Conservation (phyloP, 495 filamentous ascomycete species). For the Annulohypoxylon maeteangense region DNA sequence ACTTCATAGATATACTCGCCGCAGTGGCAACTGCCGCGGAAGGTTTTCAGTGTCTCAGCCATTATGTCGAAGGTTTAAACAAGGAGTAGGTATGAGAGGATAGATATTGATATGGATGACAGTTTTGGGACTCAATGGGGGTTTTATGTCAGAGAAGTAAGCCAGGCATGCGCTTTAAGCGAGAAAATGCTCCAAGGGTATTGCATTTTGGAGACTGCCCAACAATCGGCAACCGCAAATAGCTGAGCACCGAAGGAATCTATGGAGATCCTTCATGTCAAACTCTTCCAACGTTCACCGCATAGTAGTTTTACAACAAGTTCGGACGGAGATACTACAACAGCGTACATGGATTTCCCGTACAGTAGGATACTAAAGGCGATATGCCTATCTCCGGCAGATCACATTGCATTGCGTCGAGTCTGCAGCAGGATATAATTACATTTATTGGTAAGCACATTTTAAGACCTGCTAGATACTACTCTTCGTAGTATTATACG, state of each 20-base stretch:
- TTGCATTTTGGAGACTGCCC: not conserved
- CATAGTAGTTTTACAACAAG: not conserved
- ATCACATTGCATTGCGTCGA: not conserved
- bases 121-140: too few relatives aligned
- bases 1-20: constrained; percentile 59
- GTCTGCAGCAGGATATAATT: not conserved
- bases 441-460: not conserved
- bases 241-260: not conserved
- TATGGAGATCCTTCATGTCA: constrained; percentile 1
- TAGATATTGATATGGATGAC: not conserved
- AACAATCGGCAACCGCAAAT: not conserved
- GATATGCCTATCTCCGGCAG: not conserved
- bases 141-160: too few relatives aligned
- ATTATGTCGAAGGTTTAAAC: constrained; percentile 23
- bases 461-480: not conserved
- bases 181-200: not conserved
- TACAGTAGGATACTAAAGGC: not conserved
- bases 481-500: not conserved
- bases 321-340: constrained; percentile 9
- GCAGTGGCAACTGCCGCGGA: constrained; percentile 69
- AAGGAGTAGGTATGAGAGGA: not conserved
- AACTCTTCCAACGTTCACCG: constrained; percentile 1
- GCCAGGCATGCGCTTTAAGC: constrained; percentile 1
- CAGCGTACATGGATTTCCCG: not conserved
- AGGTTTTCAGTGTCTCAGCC: constrained; percentile 53